Conservation (phyloP, 495 filamentous ascomycete genomes). For the Xylona heveae region DNA sequence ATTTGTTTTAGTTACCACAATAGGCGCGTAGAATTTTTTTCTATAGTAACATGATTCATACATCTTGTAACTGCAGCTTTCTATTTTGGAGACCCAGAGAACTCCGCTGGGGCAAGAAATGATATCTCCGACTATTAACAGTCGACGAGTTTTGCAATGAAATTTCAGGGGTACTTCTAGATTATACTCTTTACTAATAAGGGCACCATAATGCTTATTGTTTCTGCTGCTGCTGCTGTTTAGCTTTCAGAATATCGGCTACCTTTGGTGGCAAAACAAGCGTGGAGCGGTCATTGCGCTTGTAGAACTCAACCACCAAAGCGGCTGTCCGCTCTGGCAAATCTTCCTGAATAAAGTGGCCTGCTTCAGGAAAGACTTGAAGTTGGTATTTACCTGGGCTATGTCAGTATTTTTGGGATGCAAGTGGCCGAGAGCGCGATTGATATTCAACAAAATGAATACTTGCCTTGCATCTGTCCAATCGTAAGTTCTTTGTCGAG, state of each 20-base stretch:
- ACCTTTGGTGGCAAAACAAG: constrained; percentile 87
- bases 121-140: no score
- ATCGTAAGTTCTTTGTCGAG: constrained; percentile 91
- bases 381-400: constrained; percentile 74
- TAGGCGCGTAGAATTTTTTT: no score
- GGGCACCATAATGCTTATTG: no score
- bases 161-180: no score
- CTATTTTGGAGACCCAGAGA: no score
- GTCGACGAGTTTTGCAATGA: no score
- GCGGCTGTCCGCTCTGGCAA: constrained; percentile 66
- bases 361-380: constrained; percentile 83
- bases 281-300: constrained; percentile 65
- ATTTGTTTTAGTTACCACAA: no score
- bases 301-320: constrained; percentile 67
- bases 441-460: constrained; percentile 2
- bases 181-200: no score
- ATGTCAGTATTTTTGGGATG: background rate
- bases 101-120: no score
- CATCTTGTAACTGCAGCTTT: background rate
- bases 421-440: background rate
- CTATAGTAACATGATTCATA: background rate
- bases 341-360: constrained; percentile 94
- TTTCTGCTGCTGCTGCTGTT: no score
- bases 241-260: constrained; percentile 25
- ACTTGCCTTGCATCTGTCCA: constrained; percentile 83